A percentile compares a stretch with the other conserved stretches of the same genome.
phyloP scores from a whole-genome alignment of 2,329 filamentous ascomycete species.

The Elsinoe arachidis region DNA sequence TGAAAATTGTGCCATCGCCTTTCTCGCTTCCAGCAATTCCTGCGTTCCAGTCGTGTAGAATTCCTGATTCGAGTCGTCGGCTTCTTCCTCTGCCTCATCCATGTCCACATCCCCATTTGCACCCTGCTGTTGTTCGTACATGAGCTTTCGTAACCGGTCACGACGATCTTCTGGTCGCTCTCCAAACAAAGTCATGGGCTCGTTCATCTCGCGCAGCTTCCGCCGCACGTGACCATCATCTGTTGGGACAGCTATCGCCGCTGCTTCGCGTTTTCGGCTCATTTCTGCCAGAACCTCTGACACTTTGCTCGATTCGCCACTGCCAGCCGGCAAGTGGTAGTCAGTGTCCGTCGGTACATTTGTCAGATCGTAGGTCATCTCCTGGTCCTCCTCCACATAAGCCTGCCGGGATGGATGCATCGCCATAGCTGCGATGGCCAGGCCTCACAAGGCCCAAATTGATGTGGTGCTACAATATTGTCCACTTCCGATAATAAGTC shows the following conservation, averaged over 20 bases:
- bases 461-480: background rate
- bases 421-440: conserved; percentile 26
- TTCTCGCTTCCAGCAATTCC: conserved; percentile 65
- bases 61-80: conserved; percentile 75
- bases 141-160: conserved; percentile 73
- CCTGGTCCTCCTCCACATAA: conserved; percentile 69
- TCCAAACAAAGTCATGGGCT: conserved; percentile 90
- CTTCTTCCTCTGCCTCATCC: conserved; percentile 41
- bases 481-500: too few species aligned
- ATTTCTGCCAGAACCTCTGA: conserved; percentile 82
- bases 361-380: conserved; percentile 17
- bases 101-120: conserved; percentile 47
- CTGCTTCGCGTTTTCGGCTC: conserved; percentile 80
- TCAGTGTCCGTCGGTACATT: conserved; percentile 57
- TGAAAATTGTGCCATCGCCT: conserved; percentile 73
- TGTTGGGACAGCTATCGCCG: conserved; percentile 83
- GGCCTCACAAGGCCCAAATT: background rate
- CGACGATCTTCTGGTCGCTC: conserved; percentile 79
- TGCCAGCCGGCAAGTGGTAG: conserved; percentile 67
- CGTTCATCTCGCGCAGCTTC: conserved; percentile 74
- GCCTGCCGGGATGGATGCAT: conserved; percentile 87
- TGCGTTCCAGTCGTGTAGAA: conserved; percentile 83
- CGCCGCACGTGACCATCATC: conserved; percentile 81
- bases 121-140: conserved; percentile 60
- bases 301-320: conserved; percentile 69